These are phyloP conservation scores for Schizosaccharomyces octosporus DNA, from an alignment of 805 yeast species.

Conservation along the genomic window DNA sequence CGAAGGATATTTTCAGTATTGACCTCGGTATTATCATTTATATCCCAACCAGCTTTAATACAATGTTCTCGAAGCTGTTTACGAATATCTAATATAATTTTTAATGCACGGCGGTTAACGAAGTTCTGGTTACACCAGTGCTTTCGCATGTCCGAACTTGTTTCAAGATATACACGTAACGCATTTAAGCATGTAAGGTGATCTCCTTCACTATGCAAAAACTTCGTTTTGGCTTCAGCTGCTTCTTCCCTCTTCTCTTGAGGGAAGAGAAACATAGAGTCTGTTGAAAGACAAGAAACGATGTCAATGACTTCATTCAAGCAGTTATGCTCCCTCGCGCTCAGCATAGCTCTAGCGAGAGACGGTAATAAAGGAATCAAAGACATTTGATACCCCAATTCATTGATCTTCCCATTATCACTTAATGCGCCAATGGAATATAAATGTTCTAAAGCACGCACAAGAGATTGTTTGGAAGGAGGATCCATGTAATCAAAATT, in stretches of 20 bases:
- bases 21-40: slow-evolving; percentile 3
- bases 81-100: slow-evolving; percentile 31
- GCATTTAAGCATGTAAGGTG: slow-evolving; percentile 62
- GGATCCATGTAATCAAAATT: slow-evolving; percentile 84
- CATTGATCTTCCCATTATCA: slow-evolving; percentile 54
- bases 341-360: slow-evolving; percentile 57
- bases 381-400: slow-evolving; percentile 65
- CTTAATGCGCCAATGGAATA: slow-evolving; percentile 50
- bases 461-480: slow-evolving; percentile 56
- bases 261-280: slow-evolving; percentile 61
- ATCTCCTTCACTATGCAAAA: slow-evolving; percentile 43
- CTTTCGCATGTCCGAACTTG: slow-evolving; percentile 21
- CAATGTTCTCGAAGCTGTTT: slow-evolving; percentile 46
- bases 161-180: slow-evolving; percentile 51
- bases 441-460: slow-evolving; percentile 54
- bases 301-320: slow-evolving; percentile 52
- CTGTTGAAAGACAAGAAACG: slow-evolving; percentile 80
- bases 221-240: slow-evolving; percentile 43
- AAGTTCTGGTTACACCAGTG: slow-evolving; percentile 78
- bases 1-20: slow-evolving; percentile 29
- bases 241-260: slow-evolving; percentile 66
- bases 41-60: slow-evolving; percentile 20
- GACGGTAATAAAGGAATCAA: slow-evolving; percentile 82
- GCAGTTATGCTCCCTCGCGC: slow-evolving; percentile 30
- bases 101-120: slow-evolving; percentile 41